Base-by-base conservation (phyloP, 2,329 filamentous ascomycete genomes). In the Xylariales sp. region DNA sequence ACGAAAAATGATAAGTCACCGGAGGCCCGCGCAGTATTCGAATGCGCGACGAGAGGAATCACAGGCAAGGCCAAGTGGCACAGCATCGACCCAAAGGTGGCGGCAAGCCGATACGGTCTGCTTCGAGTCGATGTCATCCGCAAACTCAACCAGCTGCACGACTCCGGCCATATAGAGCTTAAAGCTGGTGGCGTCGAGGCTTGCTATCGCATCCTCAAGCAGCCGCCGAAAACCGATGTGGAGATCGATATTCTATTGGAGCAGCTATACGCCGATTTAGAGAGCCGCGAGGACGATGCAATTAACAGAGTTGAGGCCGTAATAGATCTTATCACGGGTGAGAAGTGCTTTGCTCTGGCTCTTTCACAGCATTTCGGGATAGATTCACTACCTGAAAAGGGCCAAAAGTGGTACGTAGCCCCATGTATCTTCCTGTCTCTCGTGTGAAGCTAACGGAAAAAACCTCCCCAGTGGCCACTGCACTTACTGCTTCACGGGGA, bases 311-410 rank as follows among this genome's bases (percentile, higher is more conserved):
- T 71, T 0, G 57, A 72, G 15, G 54, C 72, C 14, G 63, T 83
- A 4, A 60, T 72, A 17, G 52, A 66, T n/a, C 62, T 82, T 4
- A 60, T 82, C 40, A 81, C 76, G 0, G 65, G 61, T 0, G 46
- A 53, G 3, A 51, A 57, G 15, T 83, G 78, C 47, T 73, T 78
- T 40, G 69, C 77, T 0, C 56, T 58, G 2, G 57, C 65, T 0
- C 59, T 83, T 1, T 73, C 78, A 0, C 49, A 65, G 18, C 72
- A 83, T 46, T 81, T 83, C 43, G 77, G 76, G 16, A 78, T 79
- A 54, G 53, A 53, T 4, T 53, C 77, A 4, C 66, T 69, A 0
- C 56, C 60, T 5, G 56, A 57, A 0, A 65, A 63, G 33, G 45
- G 52, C 1, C 59, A n/a, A n/a, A n/a, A n/a, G n/a, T n/a, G n/a